Conservation (phyloP, 2,329 filamentous ascomycete genomes). For the Dendryphion nanum region DNA sequence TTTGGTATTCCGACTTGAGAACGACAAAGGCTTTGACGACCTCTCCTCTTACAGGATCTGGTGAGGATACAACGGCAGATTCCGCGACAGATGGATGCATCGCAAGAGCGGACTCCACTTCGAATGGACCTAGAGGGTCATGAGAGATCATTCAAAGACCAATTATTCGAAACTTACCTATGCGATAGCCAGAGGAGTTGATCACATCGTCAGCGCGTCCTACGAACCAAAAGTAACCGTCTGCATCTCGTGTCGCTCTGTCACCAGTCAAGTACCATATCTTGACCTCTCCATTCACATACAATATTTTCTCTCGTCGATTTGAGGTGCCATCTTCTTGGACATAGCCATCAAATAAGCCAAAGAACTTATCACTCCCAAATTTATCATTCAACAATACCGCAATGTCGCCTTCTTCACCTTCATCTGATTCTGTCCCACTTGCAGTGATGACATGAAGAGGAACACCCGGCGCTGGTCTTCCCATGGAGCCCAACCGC, state of each 20-base stretch:
- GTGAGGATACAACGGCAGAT: slow-evolving; percentile 6
- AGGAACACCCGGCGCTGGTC: slow-evolving; percentile 8
- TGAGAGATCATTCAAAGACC: not conserved
- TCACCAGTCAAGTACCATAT: slow-evolving; percentile 8
- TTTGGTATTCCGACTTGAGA: slow-evolving; percentile 3
- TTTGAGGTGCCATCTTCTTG: not conserved
- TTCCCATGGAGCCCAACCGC: slow-evolving; percentile 7
- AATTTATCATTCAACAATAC: not conserved
- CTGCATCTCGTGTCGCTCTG: slow-evolving; percentile 2
- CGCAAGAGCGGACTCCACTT: slow-evolving; percentile 7
- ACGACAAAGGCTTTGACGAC: slow-evolving; percentile 10
- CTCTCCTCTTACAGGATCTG: slow-evolving; percentile 7
- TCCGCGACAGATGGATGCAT: slow-evolving; percentile 7
- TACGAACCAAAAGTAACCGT: slow-evolving; percentile 9
- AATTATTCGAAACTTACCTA: slow-evolving; percentile 1
- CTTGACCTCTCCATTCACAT: slow-evolving; percentile 1
- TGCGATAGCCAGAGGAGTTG: slow-evolving; percentile 8
- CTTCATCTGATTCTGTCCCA: slow-evolving; percentile 2
- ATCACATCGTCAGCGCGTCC: slow-evolving; percentile 9
- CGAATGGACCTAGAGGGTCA: slow-evolving; percentile 6
- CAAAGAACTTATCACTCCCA: not conserved
- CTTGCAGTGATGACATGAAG: slow-evolving; percentile 4
- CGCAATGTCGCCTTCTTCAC: slow-evolving; percentile 9
- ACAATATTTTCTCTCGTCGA: slow-evolving; percentile 1
- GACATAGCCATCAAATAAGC: not conserved